Base-by-base conservation (phyloP, 331 rosid genomes). In the Phaseolus coccineus region DNA sequence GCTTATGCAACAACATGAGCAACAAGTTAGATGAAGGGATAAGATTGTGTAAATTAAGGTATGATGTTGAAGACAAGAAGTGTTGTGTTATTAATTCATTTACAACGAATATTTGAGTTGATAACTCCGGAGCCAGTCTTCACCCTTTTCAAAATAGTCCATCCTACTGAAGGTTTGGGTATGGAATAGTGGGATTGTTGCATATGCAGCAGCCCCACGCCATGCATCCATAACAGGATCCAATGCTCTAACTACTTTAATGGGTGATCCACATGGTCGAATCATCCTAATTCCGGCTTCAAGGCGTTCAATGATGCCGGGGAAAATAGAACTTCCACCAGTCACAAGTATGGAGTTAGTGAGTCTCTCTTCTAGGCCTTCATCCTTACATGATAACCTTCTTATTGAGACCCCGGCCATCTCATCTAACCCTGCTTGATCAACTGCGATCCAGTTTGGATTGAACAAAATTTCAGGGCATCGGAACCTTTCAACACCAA, bases 141-240 rank as follows among this genome's bases (percentile, higher is more conserved):
- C 99, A 51, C 98, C 98, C 72, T 91, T 88, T 83, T 90, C 98
- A 73, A 87, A 79, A 82, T 93, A 96, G 76, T 96, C 97, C 87
- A 65, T 63, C 86, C 76, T 91, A 48, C 87, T 90, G 83, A 91
- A 95, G 77, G 98, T 93, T 78, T 93, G 99, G 33, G 96, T 79
- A 11, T 82, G 84, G 79, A 95, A 95, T 46, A 76, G 79, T 25
- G 96, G 70, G 44, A 84, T 69, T 58, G 96, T 85, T 10, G 99
- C 99, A 68, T 85, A 95, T 13, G 84, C 87, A 51, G 99, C 83
- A 46, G 98, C 99, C 3, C 99, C 98, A 3, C 97, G 92, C 99
- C 99, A 93, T 35, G 99, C 98, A 39, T 95, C 99, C 81, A 93
- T 85, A 67, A 87, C 86, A 1, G 99, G 96, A 82, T 93, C 97